phyloP scores from a whole-genome alignment of 768 basidiomycete species.

The Daedalea quercina region DNA sequence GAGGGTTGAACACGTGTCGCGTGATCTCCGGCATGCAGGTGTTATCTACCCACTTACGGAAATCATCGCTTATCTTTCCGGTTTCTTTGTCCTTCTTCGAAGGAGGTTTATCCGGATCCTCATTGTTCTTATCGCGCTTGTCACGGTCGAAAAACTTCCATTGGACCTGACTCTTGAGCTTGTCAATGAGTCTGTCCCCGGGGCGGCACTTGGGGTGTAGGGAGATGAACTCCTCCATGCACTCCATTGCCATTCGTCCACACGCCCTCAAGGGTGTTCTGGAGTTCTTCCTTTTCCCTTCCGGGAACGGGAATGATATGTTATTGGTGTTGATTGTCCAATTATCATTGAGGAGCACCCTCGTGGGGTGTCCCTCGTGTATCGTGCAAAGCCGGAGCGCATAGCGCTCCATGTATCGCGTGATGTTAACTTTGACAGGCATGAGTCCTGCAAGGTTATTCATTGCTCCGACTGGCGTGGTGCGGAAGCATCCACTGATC shows the following conservation, averaged over 20 bases:
- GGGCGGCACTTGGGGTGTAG: no score
- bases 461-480: constrained; percentile 13
- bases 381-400: neutral
- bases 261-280: neutral
- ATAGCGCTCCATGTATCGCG: neutral
- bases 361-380: neutral
- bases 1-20: neutral
- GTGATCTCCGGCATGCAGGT: neutral
- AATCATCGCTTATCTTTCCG: neutral
- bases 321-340: neutral
- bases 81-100: neutral
- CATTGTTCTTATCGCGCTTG: neutral
- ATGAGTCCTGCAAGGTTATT: constrained; percentile 13
- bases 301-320: neutral
- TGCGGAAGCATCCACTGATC: constrained; percentile 15
- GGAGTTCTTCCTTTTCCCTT: neutral
- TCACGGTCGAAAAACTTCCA: neutral
- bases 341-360: neutral
- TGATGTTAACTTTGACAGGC: constrained; percentile 6
- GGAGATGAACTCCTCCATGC: neutral
- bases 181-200: no score
- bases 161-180: no score
- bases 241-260: neutral
- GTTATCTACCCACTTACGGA: neutral
- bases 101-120: neutral